phyloP scores from a whole-genome alignment of 2,329 filamentous ascomycete species.

The Aspergillus persii region DNA sequence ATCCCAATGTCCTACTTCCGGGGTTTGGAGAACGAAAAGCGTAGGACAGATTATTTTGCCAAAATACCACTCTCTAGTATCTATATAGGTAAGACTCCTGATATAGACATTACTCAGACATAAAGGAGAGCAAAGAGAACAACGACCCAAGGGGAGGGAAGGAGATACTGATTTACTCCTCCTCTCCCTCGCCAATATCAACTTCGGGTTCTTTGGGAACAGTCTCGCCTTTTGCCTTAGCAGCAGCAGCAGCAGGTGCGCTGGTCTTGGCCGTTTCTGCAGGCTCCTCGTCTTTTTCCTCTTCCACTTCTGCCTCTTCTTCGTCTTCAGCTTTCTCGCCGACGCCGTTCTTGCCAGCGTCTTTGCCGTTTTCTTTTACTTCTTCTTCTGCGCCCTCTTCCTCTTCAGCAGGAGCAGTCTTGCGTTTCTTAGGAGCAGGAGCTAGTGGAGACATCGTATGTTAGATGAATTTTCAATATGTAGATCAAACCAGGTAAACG shows the following conservation, averaged over 20 bases:
- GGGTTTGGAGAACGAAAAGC: neutral
- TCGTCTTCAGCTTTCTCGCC: slow-evolving; percentile 12
- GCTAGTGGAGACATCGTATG: neutral
- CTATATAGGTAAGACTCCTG: neutral
- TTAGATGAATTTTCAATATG: neutral
- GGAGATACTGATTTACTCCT: slow-evolving; percentile 17
- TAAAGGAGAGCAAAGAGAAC: neutral
- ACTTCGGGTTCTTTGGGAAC: slow-evolving; percentile 36
- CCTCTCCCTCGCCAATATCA: slow-evolving; percentile 34
- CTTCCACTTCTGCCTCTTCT: slow-evolving; percentile 16
- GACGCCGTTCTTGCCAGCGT: slow-evolving; percentile 17
- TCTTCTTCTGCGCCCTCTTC: slow-evolving; percentile 11
- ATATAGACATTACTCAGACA: neutral
- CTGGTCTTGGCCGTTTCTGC: slow-evolving; percentile 33
- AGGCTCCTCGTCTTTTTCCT: slow-evolving; percentile 20
- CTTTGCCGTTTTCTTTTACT: slow-evolving; percentile 20
- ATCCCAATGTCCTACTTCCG: neutral
- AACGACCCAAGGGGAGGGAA: neutral
- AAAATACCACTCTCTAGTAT: neutral
- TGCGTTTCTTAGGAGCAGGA: slow-evolving; percentile 32
- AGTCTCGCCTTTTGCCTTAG: slow-evolving; percentile 31
- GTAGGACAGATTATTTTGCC: neutral
- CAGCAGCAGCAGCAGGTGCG: slow-evolving; percentile 32
- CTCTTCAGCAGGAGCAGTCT: slow-evolving; percentile 26
- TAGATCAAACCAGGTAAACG: neutral